Evolutionary conservation across 208 protist species (phyloP).

Genomic region (Herpetomonas muscarum): DNA sequence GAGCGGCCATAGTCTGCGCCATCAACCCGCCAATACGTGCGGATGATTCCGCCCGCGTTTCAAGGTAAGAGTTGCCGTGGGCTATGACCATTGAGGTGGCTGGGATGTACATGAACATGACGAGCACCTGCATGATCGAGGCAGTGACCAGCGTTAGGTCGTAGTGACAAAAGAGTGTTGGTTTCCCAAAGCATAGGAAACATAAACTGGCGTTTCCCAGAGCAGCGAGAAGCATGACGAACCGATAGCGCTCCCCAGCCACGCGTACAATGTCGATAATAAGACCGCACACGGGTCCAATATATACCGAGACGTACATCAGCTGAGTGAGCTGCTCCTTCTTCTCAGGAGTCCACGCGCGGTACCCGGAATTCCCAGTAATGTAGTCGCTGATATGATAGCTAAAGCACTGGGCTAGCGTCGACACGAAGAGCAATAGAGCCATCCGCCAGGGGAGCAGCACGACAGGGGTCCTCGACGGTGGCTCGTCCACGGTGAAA

Average conservation of each 20-base stretch:
- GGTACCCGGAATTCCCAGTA: constrained; percentile 2
- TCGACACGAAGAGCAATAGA: constrained; percentile 25
- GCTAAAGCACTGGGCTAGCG: constrained; percentile 27
- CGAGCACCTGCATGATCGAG: constrained; percentile 20
- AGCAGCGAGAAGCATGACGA: constrained; percentile 21
- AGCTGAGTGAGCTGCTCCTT: constrained; percentile 15
- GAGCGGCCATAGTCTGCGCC: constrained; percentile 40
- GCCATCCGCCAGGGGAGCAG: constrained; percentile 28
- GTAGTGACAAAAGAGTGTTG: constrained; percentile 1
- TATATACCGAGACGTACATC: constrained; percentile 19
- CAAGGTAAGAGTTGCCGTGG: constrained; percentile 18
- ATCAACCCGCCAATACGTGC: constrained; percentile 29
- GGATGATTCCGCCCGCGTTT: constrained; percentile 18
- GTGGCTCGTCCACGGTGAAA: too few relatives aligned
- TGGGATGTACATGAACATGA: constrained; percentile 41
- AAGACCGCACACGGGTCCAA: constrained; percentile 31
- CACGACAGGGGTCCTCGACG: too few relatives aligned
- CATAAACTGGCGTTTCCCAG: constrained; percentile 17
- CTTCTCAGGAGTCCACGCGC: constrained; percentile 8
- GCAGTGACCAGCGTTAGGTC: constrained; percentile 10
- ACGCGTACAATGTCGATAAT: constrained; percentile 23
- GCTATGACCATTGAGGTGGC: constrained; percentile 24
- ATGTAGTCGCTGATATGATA: constrained; percentile 6
- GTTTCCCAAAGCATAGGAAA: constrained; percentile 16
- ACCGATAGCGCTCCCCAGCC: constrained; percentile 25